A percentile compares a stretch with the other conserved stretches of the same genome.
These are phyloP conservation scores for Aurinia saxatilis DNA, from an alignment of 345 rosid species.

Conservation along the genomic window DNA sequence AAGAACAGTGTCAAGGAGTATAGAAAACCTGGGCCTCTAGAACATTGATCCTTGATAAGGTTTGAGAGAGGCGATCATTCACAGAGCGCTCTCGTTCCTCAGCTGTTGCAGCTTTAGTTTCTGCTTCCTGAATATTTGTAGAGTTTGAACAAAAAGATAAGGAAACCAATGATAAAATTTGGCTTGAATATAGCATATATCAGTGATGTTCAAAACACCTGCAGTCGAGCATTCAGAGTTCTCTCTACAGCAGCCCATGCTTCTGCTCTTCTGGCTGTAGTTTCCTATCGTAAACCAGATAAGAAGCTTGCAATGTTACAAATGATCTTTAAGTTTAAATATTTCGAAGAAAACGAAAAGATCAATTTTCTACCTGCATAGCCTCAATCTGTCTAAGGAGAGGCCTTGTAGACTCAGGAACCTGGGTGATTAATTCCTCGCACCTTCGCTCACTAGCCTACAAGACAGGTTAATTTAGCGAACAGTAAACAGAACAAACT, in stretches of 20 bases:
- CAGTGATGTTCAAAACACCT: constrained; percentile 44
- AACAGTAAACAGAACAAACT: constrained; percentile 2
- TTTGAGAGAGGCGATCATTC: constrained; percentile 91
- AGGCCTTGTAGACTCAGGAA: constrained; percentile 99
- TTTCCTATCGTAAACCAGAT: constrained; percentile 52
- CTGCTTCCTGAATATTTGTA: constrained; percentile 66
- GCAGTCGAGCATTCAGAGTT: constrained; percentile 74
- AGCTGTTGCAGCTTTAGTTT: constrained; percentile 81
- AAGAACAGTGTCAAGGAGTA: constrained; percentile 11
- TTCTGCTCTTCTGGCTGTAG: constrained; percentile 81
- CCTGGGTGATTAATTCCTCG: constrained; percentile 95
- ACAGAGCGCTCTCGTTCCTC: constrained; percentile 92
- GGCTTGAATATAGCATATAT: not conserved
- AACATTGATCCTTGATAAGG: constrained; percentile 89
- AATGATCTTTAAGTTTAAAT: not conserved
- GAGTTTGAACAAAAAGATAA: constrained; percentile 1
- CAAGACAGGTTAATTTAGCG: constrained; percentile 13
- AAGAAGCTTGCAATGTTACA: constrained; percentile 9
- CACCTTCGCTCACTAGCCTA: constrained; percentile 98
- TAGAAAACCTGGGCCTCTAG: constrained; percentile 89
- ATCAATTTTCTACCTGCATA: constrained; percentile 59
- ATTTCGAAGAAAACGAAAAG: not conserved
- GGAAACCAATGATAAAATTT: not conserved
- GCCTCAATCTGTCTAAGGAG: constrained; percentile 97
- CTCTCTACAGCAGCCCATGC: constrained; percentile 99